Conservation (phyloP, 306 rosid genomes). For the Prunus armeniaca region DNA sequence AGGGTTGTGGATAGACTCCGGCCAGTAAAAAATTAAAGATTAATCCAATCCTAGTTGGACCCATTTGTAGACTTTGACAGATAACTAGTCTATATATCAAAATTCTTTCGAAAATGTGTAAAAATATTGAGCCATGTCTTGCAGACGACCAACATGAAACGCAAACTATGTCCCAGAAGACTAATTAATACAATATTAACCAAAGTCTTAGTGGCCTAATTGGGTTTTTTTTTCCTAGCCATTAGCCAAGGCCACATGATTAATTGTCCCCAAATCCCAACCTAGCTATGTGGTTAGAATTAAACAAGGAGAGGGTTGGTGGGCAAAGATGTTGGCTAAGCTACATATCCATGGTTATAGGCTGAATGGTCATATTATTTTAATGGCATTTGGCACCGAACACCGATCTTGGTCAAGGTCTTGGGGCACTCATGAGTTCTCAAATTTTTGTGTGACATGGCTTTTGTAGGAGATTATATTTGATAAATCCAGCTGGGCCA, state of each 20-base stretch:
- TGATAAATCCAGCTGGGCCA: slow-evolving; percentile 16
- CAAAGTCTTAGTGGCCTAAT: not conserved
- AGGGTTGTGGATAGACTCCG: not conserved
- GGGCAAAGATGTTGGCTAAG: not conserved
- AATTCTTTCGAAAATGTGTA: not conserved
- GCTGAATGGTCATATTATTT: no score
- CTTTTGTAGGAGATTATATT: not conserved
- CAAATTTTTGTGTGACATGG: no score
- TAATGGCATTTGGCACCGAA: no score
- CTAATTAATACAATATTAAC: not conserved
- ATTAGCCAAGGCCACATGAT: not conserved
- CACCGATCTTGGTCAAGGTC: no score
- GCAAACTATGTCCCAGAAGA: not conserved
- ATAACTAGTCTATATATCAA: not conserved
- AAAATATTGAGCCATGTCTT: not conserved
- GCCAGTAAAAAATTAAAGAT: not conserved
- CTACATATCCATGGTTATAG: no score
- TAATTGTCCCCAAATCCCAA: not conserved
- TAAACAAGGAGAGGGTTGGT: not conserved
- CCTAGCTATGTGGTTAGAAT: not conserved
- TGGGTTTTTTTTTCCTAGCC: not conserved
- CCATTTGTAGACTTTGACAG: slow-evolving; percentile 1
- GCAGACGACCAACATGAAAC: not conserved
- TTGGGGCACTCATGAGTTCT: no score
- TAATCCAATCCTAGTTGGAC: not conserved